Base-by-base conservation (phyloP, 1,284 basidiomycete genomes). In the Cutaneotrichosporon sp. region DNA sequence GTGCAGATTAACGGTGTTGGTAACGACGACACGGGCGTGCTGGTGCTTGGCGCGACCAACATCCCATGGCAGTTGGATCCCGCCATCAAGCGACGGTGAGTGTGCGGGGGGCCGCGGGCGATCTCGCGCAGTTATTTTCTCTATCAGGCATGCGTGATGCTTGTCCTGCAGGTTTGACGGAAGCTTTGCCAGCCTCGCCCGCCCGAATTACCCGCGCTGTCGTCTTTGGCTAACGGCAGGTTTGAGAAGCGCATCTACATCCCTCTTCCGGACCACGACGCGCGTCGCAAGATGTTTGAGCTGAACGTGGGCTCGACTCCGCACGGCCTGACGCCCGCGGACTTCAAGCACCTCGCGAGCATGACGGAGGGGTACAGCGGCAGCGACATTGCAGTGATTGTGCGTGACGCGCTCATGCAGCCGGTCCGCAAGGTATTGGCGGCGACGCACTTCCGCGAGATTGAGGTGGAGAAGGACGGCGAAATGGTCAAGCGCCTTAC, bases 211-310 rank as follows among this genome's bases (percentile, higher is more conserved):
- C 38, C 23, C 20, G n/a, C 12, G 4, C 15, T 22, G 8, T 18
- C 7, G 26, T 14, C n/a, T 17, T 18, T 7, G 22, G 21, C 23
- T 54, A 17, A 51, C 49, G 18, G 21, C 59, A 88, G 87, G 60
- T 97, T 97, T 64, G 93, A 97, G 76, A 97, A 97, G 77, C 84
- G 94, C 56, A 94, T 98, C 78, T 94, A 97, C 72, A 98, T 98
- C 56, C 96, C 94, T 34, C 84, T 98, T 30, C 96, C 94, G 13
- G 92, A 93, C 5, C 80, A 86, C 4, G 91, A 94, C 59, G 94
- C 94, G n/a, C 82, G 94, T 51, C 83, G 86, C 70, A 84, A 84
- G 38, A 97, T 98, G 90, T 98, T 98, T 70, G 88, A 97, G 77
- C 83, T 98, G 50, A 94, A 98, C 68, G 83, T 98, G 43, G 96